These are phyloP conservation scores for Penicillium ochrochloron DNA, from an alignment of 495 filamentous ascomycete genomes.

Conservation along the genomic window DNA sequence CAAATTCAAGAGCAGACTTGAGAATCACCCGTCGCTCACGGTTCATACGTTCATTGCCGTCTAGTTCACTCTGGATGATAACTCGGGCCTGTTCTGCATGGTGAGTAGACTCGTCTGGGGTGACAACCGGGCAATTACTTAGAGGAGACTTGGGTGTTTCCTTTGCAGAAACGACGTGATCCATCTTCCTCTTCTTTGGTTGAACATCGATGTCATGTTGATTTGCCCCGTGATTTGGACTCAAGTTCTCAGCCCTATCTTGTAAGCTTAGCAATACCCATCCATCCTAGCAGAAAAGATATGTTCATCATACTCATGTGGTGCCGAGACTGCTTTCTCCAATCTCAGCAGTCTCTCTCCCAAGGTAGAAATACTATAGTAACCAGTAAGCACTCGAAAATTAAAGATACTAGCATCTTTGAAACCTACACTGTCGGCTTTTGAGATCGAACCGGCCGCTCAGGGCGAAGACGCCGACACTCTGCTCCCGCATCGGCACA, in stretches of 20 bases:
- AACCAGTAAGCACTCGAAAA: not conserved
- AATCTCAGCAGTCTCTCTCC: slow-evolving; percentile 25
- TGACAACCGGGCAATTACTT: slow-evolving; percentile 12
- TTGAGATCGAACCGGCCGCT: slow-evolving; percentile 19
- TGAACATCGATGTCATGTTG: not conserved
- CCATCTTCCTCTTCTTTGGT: slow-evolving; percentile 18
- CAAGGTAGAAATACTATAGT: slow-evolving; percentile 12
- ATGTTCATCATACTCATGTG: slow-evolving; percentile 13
- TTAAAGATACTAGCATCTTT: not conserved
- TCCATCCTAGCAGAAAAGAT: not conserved
- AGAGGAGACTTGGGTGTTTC: slow-evolving; percentile 15
- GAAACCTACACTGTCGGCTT: slow-evolving; percentile 21
- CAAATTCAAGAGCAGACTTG: slow-evolving; percentile 31
- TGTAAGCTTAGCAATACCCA: not conserved
- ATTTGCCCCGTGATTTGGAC: not conserved
- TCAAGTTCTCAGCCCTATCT: not conserved
- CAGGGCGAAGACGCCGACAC: slow-evolving; percentile 26
- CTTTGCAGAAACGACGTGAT: slow-evolving; percentile 4
- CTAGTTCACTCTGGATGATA: slow-evolving; percentile 33
- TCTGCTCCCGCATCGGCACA: slow-evolving; percentile 31
- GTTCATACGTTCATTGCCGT: slow-evolving; percentile 26
- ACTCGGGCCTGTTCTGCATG: slow-evolving; percentile 33
- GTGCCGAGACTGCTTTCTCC: slow-evolving; percentile 21
- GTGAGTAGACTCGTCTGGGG: slow-evolving; percentile 26
- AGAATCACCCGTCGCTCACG: slow-evolving; percentile 29